Evolutionary conservation across 2,329 filamentous ascomycete species (phyloP), one percentile per base, ranked within the genome.

Genomic region (Knufia petricola): DNA sequence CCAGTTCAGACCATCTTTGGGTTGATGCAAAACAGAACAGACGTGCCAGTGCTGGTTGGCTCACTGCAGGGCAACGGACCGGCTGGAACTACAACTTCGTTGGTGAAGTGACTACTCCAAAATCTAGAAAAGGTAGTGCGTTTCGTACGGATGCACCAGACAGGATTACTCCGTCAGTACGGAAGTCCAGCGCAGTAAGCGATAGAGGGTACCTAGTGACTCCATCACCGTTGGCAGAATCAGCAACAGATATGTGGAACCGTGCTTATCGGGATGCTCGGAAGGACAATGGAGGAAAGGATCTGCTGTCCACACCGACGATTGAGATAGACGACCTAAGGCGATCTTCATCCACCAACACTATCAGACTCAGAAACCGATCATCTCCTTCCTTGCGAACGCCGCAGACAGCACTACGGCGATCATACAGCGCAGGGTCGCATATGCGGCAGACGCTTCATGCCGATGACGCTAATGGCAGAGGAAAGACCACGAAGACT

Each of bases 201-300:
- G 15, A 4, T 3, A 13, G 9, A 2, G 8, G 17, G 6, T n/a
- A 6, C 17, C 7, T 6, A 24, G 20, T n/a, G 12, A 7, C n/a
- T 34, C 42, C 31, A 7, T 15, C 7, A 23, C 19, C 3, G 3
- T n/a, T 32, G 10, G 24, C 15, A 34, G 42, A 46, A 24, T 46
- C 15, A 8, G 42, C 42, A 34, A 46, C 42, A 10, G 19, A 46
- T 26, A 46, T 46, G 42, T 46, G 42, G 42, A 37, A 34, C n/a
- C 42, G 42, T 20, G 42, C 26, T n/a, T 37, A 20, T 20, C 28
- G 42, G 19, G 19, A 20, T 19, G 42, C 26, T 17, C 28, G 24
- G 13, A 26, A 34, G 28, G 28, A 15, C n/a, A 17, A 23, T n/a
- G 20, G 9, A 8, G 39, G 15, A 19, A 37, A 20, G 34, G 34